A percentile compares a stretch with the other conserved stretches of the same genome.
Conservation (phyloP, 2,329 filamentous ascomycete genomes). For the Monosporascus sp. region DNA sequence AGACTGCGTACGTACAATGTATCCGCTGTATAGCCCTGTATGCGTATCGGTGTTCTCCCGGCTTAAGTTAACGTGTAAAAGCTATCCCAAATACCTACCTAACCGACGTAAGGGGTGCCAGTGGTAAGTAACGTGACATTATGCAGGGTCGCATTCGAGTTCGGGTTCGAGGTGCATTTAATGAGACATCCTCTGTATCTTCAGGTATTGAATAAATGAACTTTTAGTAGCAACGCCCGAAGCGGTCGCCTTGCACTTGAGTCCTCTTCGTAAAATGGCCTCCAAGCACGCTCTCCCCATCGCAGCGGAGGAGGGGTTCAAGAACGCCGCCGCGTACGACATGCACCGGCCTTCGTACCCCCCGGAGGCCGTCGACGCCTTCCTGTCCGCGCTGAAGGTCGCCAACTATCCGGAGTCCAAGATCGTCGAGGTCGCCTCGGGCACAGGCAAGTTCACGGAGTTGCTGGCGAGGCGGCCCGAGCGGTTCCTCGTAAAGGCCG, state of each 20-base stretch:
- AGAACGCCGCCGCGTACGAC: slow-evolving; percentile 61
- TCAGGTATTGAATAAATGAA: too few relatives aligned
- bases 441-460: slow-evolving; percentile 68
- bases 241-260: too few relatives aligned
- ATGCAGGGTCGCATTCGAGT: too few relatives aligned
- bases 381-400: slow-evolving; percentile 53
- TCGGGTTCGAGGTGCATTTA: background rate
- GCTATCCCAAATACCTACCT: too few relatives aligned
- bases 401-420: slow-evolving; percentile 38
- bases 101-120: background rate
- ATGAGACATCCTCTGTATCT: too few relatives aligned
- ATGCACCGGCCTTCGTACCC: slow-evolving; percentile 64
- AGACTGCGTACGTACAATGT: too few relatives aligned
- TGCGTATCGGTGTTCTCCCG: background rate
- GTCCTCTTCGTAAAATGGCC: slow-evolving; percentile 7
- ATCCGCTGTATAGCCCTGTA: background rate
- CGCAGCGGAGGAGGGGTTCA: slow-evolving; percentile 57
- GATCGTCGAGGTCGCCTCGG: slow-evolving; percentile 61
- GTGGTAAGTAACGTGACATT: too few relatives aligned
- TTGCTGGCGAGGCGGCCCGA: slow-evolving; percentile 54
- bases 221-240: too few relatives aligned
- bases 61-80: background rate
- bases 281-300: slow-evolving; percentile 15
- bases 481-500: slow-evolving; percentile 52
- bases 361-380: slow-evolving; percentile 47